Percentiles rank a stretch among this genome's conserved stretches.
Evolutionary conservation across 2,329 filamentous ascomycete genomes (phyloP).

Genomic region (Verticillium nubilum): DNA sequence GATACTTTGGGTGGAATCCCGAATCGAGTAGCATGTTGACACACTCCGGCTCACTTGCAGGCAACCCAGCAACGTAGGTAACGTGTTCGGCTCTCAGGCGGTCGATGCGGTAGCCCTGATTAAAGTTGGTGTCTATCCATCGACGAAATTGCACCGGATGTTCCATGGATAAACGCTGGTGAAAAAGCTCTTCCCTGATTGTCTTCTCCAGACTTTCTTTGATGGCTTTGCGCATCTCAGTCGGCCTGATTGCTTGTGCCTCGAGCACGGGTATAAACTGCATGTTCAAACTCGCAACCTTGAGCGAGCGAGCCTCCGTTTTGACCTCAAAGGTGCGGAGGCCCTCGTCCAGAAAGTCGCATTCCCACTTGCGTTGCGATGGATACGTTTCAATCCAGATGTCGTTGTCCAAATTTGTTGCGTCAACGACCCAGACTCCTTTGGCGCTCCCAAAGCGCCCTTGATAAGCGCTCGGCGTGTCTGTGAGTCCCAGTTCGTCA

Average conservation of each 20-base stretch:
- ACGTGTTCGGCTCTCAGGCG: slow-evolving; percentile 33
- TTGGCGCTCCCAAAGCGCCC: slow-evolving; percentile 68
- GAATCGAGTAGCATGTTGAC: slow-evolving; percentile 50
- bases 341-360: slow-evolving; percentile 37
- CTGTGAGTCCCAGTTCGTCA: slow-evolving; percentile 39
- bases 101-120: slow-evolving; percentile 20
- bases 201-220: slow-evolving; percentile 41
- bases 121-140: slow-evolving; percentile 44
- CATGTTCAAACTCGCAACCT: slow-evolving; percentile 53
- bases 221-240: slow-evolving; percentile 41
- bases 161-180: slow-evolving; percentile 44
- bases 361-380: slow-evolving; percentile 65
- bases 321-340: slow-evolving; percentile 64
- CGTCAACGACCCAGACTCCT: slow-evolving; percentile 66
- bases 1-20: slow-evolving; percentile 50
- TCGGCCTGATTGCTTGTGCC: slow-evolving; percentile 45
- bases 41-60: slow-evolving; percentile 41
- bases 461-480: slow-evolving; percentile 62
- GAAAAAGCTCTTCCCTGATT: slow-evolving; percentile 45
- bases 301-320: slow-evolving; percentile 38
- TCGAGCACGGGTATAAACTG: slow-evolving; percentile 66
- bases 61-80: slow-evolving; percentile 44
- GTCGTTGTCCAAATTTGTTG: slow-evolving; percentile 33
- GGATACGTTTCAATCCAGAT: slow-evolving; percentile 62
- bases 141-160: slow-evolving; percentile 43